Percentiles rank a stretch among this genome's conserved stretches.
Evolutionary conservation across 257 asterid genomes (phyloP).

Genomic region (Galeopsis tetrahit): DNA sequence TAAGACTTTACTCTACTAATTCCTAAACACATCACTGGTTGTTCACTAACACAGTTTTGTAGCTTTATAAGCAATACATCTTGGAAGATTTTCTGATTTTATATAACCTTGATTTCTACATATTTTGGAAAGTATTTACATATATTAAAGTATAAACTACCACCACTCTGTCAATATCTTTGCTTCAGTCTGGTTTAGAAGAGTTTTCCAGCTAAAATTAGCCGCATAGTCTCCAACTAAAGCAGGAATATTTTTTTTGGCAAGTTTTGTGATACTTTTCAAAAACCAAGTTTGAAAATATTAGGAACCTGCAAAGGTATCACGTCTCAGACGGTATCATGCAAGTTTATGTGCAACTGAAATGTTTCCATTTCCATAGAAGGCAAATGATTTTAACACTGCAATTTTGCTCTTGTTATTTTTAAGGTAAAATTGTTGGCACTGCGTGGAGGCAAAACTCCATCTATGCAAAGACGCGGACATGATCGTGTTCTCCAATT

Average conservation of each 20-base stretch:
- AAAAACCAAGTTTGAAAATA: background rate
- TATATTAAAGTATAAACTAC: background rate
- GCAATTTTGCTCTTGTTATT: background rate
- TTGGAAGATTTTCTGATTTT: background rate
- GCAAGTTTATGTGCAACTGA: background rate
- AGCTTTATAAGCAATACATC: background rate
- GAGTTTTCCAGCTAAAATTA: background rate
- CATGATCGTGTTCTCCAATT: conserved; percentile 26
- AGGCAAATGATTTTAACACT: background rate
- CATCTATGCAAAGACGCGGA: background rate
- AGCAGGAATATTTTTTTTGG: background rate
- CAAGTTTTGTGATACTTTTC: background rate
- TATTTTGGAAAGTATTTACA: background rate
- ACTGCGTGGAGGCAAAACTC: background rate
- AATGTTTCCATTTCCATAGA: background rate
- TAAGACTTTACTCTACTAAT: too few relatives aligned
- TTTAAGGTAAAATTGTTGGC: conserved; percentile 32
- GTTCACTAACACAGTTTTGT: background rate
- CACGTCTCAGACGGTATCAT: background rate
- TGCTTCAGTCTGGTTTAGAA: background rate
- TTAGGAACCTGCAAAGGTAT: background rate
- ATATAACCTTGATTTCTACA: background rate
- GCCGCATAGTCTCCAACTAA: background rate
- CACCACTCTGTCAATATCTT: conserved; percentile 7
- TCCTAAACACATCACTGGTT: background rate